A percentile compares a stretch with the other conserved stretches of the same genome.
phyloP scores from a whole-genome alignment of 768 basidiomycete genomes.

The Pisolithus sp. region DNA sequence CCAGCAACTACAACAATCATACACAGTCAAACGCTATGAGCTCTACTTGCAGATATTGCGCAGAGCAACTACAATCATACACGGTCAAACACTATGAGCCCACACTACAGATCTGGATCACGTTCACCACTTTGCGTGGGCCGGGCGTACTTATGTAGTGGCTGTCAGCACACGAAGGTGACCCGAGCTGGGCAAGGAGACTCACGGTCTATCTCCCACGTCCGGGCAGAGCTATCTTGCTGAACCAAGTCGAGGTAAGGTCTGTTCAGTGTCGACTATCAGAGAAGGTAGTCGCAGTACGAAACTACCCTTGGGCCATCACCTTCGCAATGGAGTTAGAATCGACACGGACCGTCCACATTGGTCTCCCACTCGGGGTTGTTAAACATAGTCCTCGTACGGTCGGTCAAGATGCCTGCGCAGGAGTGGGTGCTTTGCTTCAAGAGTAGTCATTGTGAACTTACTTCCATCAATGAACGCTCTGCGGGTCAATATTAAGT shows the following conservation, averaged over 20 bases:
- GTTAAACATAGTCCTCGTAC: conserved; percentile 22
- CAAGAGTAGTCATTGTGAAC: conserved; percentile 1
- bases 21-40: too few species aligned
- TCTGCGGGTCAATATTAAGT: conserved; percentile 32
- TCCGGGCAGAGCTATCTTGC: conserved; percentile 68
- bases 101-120: not conserved
- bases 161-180: not conserved
- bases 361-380: conserved; percentile 39
- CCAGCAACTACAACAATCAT: too few species aligned
- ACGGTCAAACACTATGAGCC: not conserved
- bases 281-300: not conserved
- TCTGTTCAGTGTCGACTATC: conserved; percentile 30
- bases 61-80: not conserved
- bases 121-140: conserved; percentile 47
- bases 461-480: conserved; percentile 64
- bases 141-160: conserved; percentile 36
- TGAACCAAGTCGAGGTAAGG: conserved; percentile 60
- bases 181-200: conserved; percentile 3
- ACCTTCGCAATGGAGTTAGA: conserved; percentile 71
- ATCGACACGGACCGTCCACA: conserved; percentile 41
- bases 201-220: conserved; percentile 77
- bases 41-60: too few species aligned
- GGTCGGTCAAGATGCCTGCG: conserved; percentile 37
- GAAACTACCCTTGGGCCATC: not conserved
- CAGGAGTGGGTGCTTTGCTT: not conserved